Base-by-base conservation (phyloP, 2,329 filamentous ascomycete genomes). In the Neofusicoccum ribis region DNA sequence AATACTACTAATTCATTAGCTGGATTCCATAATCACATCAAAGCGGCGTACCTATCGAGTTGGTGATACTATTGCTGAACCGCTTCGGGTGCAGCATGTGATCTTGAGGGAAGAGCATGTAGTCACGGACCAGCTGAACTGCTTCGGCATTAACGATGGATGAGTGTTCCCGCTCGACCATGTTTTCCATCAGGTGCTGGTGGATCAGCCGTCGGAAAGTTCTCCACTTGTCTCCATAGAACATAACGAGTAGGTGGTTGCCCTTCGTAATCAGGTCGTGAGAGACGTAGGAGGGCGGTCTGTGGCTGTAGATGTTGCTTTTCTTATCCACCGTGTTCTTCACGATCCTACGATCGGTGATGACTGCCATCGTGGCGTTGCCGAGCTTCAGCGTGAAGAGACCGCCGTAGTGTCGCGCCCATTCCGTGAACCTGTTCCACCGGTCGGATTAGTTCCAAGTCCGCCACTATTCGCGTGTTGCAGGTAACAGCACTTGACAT, bases 1-100 rank as follows among this genome's bases (percentile, higher is more conserved):
- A 67, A 66, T 36, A 70, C 54, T 66, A 23, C 20, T 2, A 23
- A 23, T 23, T 23, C 20, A 23, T 23, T 23, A 23, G 20, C 20
- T 23, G 20, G 20, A 23, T 23, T 23, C 20, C 20, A 23, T 23
- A 23, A 23, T 3, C 20, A 23, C 20, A 23, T 23, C 20, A 23
- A 23, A 23, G 20, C 20, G 20, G 20, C 20, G 20, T 5, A 69
- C 77, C 59, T n/a, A 81, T 68, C 46, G 73, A 77, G 73, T 80
- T 83, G 31, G 75, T 82, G 62, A 84, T 79, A 66, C 80, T 83
- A 67, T 85, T 85, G 58, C 77, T 81, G 66, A 78, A 83, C 2
- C 84, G 73, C 67, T 81, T 80, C 0, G 82, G 78, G 68, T 84
- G 81, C 36, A 75, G 64, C 80, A 84, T 83, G 51, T 79, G 76